These are phyloP conservation scores for Fagopyrum esculentum DNA, from an alignment of 148 eudicot species.

Conservation along the genomic window DNA sequence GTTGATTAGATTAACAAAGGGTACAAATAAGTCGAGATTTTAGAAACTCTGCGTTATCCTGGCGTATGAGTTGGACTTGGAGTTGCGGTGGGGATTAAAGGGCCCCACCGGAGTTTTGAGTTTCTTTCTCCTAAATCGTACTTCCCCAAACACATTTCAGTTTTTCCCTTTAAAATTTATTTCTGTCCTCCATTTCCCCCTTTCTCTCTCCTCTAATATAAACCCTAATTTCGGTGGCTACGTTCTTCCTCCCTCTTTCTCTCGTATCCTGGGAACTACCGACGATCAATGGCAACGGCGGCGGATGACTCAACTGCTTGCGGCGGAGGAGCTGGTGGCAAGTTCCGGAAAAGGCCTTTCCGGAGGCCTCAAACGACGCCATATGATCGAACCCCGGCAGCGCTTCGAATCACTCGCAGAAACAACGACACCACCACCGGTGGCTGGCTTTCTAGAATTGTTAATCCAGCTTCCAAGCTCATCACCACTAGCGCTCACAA, in stretches of 20 bases:
- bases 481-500: conserved; percentile 54
- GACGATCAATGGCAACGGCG: conserved; percentile 21
- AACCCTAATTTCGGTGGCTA: conserved; percentile 28
- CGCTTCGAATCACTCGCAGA: conserved; percentile 38
- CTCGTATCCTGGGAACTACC: background rate
- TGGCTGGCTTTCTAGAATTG: conserved; percentile 66
- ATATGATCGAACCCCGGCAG: conserved; percentile 67
- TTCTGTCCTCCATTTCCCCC: background rate
- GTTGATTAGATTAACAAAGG: too few species aligned
- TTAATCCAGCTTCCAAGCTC: conserved; percentile 76
- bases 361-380: conserved; percentile 50
- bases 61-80: background rate
- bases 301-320: conserved; percentile 26
- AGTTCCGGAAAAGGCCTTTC: conserved; percentile 42
- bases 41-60: background rate
- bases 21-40: too few species aligned
- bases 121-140: background rate
- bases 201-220: conserved; percentile 16
- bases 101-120: background rate
- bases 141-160: background rate
- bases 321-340: conserved; percentile 58
- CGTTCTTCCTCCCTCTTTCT: background rate
- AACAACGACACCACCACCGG: conserved; percentile 11
- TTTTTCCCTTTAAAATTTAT: background rate
- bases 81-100: background rate